A percentile compares a stretch with the other conserved stretches of the same genome.
phyloP scores from a whole-genome alignment of 768 basidiomycete species.

The Coprinellus aureogranulatus region DNA sequence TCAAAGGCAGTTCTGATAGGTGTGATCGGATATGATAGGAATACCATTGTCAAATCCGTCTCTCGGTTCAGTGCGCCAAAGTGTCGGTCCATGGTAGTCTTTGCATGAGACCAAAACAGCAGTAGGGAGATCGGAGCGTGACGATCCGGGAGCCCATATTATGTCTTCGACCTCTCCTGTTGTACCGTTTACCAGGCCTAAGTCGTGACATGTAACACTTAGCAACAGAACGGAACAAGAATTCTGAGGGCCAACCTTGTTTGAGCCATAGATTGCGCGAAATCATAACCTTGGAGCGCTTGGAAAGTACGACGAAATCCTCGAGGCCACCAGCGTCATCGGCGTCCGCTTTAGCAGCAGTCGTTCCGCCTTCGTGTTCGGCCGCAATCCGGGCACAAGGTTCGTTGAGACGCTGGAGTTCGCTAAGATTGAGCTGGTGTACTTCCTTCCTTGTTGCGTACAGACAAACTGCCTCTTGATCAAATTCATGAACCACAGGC shows the following conservation, averaged over 20 bases:
- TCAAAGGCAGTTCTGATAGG: not conserved
- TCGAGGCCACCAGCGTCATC: slow-evolving; percentile 25
- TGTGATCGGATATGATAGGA: not conserved
- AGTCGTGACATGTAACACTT: not conserved
- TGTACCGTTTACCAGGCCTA: slow-evolving; percentile 10
- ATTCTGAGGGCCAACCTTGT: slow-evolving; percentile 14
- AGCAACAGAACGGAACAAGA: not conserved
- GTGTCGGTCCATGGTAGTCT: slow-evolving; percentile 8
- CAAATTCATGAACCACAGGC: too few species aligned
- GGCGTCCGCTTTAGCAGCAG: slow-evolving; percentile 14
- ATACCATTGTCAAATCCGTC: not conserved
- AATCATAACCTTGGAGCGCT: slow-evolving; percentile 21
- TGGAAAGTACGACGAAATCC: slow-evolving; percentile 15
- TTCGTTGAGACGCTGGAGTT: slow-evolving; percentile 2
- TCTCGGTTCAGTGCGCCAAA: not conserved
- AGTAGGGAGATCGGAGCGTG: not conserved
- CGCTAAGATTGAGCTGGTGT: not conserved
- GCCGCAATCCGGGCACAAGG: slow-evolving; percentile 12
- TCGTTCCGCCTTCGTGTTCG: slow-evolving; percentile 15
- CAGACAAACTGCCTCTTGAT: not conserved
- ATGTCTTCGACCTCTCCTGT: slow-evolving; percentile 7
- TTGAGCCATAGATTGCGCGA: slow-evolving; percentile 22
- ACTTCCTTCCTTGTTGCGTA: not conserved
- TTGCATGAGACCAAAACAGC: slow-evolving; percentile 7
- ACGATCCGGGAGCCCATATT: not conserved